A percentile compares a stretch with the other conserved stretches of the same genome.
Conservation (phyloP, 108 stramenopile species). For the Nannochloropsis salina region DNA sequence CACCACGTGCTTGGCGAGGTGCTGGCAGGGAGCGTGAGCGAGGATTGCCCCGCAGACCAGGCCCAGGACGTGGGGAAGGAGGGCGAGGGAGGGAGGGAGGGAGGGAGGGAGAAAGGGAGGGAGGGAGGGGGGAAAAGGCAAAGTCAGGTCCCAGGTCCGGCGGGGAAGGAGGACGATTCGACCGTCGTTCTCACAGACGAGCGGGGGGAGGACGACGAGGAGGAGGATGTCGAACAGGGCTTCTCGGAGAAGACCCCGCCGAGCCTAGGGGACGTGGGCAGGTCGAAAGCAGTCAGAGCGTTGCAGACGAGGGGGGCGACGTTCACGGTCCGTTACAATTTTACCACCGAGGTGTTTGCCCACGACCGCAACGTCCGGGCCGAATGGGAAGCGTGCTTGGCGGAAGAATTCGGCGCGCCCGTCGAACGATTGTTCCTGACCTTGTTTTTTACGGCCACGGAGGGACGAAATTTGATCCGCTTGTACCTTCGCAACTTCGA, state of each 20-base stretch:
- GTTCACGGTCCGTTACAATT: background rate
- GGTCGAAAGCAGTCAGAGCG: background rate
- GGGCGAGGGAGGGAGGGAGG: background rate
- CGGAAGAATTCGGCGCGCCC: background rate
- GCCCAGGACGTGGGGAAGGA: background rate
- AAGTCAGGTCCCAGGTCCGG: no score
- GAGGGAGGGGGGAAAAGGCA: background rate
- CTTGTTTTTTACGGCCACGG: background rate
- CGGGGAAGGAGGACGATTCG: no score
- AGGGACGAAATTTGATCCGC: background rate
- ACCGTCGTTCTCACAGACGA: background rate
- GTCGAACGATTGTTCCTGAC: conserved; percentile 16
- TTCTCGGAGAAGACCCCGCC: background rate
- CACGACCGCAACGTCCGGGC: background rate
- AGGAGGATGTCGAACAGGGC: background rate
- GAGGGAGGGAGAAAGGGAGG: background rate
- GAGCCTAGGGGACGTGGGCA: background rate
- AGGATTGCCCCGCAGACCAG: background rate
- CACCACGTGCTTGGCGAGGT: background rate
- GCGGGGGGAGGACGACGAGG: background rate
- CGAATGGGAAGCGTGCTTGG: conserved; percentile 2
- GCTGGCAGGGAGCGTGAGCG: background rate
- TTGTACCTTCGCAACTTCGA: background rate
- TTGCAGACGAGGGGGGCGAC: background rate
- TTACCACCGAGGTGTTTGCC: background rate